Base-by-base conservation (phyloP, 2,329 filamentous ascomycete genomes). In the Ceratocystis papillata region DNA sequence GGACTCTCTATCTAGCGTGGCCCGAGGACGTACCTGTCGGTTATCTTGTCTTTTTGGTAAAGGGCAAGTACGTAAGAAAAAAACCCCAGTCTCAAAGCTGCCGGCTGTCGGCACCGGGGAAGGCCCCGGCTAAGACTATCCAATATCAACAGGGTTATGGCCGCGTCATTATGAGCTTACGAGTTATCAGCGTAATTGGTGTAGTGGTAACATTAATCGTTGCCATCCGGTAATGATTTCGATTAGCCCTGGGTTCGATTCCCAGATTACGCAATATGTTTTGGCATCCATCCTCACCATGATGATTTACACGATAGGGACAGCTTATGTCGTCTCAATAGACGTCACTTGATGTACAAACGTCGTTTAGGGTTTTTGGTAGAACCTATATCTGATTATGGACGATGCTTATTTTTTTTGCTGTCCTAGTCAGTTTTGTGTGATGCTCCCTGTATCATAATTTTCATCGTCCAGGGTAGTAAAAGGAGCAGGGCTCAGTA, bases 261-360 rank as follows among this genome's bases (percentile, higher is more conserved):
- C 65, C 65, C 65, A 66, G 65, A 66, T 66, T 66, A 66, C 60
- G 65, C 65, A 66, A 45, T 30, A n/a, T 30, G 48, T 66, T 63
- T 63, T 53, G 10, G 22, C 17, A 41, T 22, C 4, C 6, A 20
- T 12, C 59, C 28, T 55, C 12, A 30, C 37, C 15, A 63, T 67
- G 66, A 67, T 65, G 66, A 67, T 67, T 67, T 62, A 57, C 62
- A 67, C 57, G 66, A 67, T 67, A 67, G 66, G 66, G 66, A 67
- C 66, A 67, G 66, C 66, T 67, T 67, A 67, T 62, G 37, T 62
- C 66, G 22, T 57, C 53, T 2, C 30, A 57, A 30, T 1, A 57
- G 22, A 63, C 53, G 66, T 55, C 48, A 46, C 41, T 33, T 67
- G 66, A 67, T 67, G 66, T 67, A 67, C 20, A 67, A 55, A 57